Percentiles rank a stretch among this genome's conserved stretches.
Conservation (phyloP, 495 filamentous ascomycete genomes). For the Parathielavia appendiculata region DNA sequence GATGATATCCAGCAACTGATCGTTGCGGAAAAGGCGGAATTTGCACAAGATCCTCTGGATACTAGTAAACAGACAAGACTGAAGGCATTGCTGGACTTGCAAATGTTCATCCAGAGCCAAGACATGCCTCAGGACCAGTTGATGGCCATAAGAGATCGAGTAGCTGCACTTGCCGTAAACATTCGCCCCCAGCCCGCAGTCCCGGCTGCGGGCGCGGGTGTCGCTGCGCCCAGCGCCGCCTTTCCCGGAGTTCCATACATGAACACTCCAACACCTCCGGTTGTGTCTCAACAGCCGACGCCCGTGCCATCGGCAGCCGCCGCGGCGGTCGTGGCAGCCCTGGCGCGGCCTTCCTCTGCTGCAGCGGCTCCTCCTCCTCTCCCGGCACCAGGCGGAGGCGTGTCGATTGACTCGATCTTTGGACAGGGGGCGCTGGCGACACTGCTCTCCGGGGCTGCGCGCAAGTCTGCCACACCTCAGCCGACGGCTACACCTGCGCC, state of each 20-base stretch:
- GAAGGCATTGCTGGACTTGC: slow-evolving; percentile 80
- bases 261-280: slow-evolving; percentile 28
- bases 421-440: slow-evolving; percentile 50
- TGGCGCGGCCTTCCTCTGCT: slow-evolving; percentile 22
- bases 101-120: slow-evolving; percentile 71
- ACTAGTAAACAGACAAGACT: slow-evolving; percentile 66
- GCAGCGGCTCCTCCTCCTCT: slow-evolving; percentile 28
- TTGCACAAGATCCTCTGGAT: slow-evolving; percentile 68
- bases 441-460: slow-evolving; percentile 35
- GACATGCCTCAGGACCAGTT: slow-evolving; percentile 76
- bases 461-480: slow-evolving; percentile 42
- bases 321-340: slow-evolving; percentile 20
- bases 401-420: slow-evolving; percentile 49
- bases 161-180: slow-evolving; percentile 62
- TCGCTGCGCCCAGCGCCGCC: slow-evolving; percentile 20
- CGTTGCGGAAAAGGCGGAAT: slow-evolving; percentile 59
- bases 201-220: slow-evolving; percentile 16
- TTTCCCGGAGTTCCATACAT: slow-evolving; percentile 19
- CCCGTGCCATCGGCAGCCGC: slow-evolving; percentile 27
- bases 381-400: slow-evolving; percentile 24
- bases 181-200: slow-evolving; percentile 37
- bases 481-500: slow-evolving; percentile 32
- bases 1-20: slow-evolving; percentile 77
- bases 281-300: slow-evolving; percentile 22
- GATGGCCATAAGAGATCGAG: slow-evolving; percentile 70